Percentiles rank a stretch among this genome's conserved stretches.
These are phyloP conservation scores for Clitoria ternatea DNA, from an alignment of 306 rosid genomes.

Conservation along the genomic window DNA sequence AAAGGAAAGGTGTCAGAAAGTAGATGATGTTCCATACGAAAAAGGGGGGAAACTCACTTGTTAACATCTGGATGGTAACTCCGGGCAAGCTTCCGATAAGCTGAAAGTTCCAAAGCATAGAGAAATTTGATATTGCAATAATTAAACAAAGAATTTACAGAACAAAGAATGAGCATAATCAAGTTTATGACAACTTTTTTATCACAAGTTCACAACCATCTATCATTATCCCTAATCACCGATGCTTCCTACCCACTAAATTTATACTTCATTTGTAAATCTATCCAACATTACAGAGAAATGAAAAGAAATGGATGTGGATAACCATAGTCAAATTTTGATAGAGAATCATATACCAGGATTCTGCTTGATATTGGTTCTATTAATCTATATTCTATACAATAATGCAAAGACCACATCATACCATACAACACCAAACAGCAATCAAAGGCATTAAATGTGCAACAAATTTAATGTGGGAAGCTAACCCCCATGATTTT, in stretches of 20 bases:
- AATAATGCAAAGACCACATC: not conserved
- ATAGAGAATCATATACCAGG: not conserved
- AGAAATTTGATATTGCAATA: conserved; percentile 3
- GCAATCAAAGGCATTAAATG: not conserved
- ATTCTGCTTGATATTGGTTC: not conserved
- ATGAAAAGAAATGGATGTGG: not conserved
- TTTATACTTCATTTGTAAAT: not conserved
- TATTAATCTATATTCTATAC: not conserved
- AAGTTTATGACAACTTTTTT: not conserved
- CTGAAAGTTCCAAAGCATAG: conserved; percentile 48
- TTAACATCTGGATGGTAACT: conserved; percentile 94
- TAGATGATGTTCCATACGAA: not conserved
- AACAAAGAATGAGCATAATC: not conserved
- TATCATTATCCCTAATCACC: not conserved
- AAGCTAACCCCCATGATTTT: not conserved
- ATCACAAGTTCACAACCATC: conserved; percentile 12
- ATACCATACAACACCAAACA: conserved; percentile 6
- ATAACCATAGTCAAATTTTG: not conserved
- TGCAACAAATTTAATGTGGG: not conserved
- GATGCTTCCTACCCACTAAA: not conserved
- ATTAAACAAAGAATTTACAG: not conserved
- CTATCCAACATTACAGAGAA: not conserved
- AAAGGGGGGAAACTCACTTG: conserved; percentile 57
- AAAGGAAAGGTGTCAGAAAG: conserved; percentile 3
- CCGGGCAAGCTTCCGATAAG: conserved; percentile 96